phyloP scores from a whole-genome alignment of 2,329 filamentous ascomycete species.

The Aspergillus candidus region DNA sequence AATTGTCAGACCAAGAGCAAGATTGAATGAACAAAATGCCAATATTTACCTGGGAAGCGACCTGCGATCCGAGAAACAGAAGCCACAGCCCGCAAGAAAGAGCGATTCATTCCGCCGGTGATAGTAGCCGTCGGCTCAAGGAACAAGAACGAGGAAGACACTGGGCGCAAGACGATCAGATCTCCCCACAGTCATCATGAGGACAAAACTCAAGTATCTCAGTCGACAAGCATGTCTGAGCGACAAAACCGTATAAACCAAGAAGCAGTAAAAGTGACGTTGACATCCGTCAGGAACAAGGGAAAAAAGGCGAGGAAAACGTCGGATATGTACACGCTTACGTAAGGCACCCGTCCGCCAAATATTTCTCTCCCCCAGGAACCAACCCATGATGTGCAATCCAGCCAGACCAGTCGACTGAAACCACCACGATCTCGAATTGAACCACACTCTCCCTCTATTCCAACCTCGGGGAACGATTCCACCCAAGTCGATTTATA shows the following conservation, averaged over 20 bases:
- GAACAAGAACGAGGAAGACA: slow-evolving; percentile 5
- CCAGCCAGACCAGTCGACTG: no score
- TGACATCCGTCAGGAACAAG: background rate
- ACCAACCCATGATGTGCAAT: slow-evolving; percentile 4
- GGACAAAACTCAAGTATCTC: background rate
- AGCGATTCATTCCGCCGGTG: slow-evolving; percentile 28
- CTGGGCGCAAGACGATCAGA: slow-evolving; percentile 2
- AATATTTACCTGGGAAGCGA: slow-evolving; percentile 5
- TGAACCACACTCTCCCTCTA: no score
- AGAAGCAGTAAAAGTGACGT: background rate
- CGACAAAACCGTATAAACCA: background rate
- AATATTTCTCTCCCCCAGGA: slow-evolving; percentile 27
- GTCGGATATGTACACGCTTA: slow-evolving; percentile 19
- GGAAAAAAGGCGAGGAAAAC: slow-evolving; percentile 14
- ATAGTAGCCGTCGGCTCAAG: slow-evolving; percentile 10
- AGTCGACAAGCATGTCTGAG: background rate
- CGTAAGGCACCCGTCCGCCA: slow-evolving; percentile 24
- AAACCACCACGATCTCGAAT: no score
- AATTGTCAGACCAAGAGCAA: background rate
- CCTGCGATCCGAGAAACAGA: slow-evolving; percentile 13
- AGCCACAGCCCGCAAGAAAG: slow-evolving; percentile 14
- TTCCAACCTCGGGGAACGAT: background rate
- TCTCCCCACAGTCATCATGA: slow-evolving; percentile 17
- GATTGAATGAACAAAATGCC: background rate
- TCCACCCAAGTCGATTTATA: background rate